phyloP scores from a whole-genome alignment of 148 eudicot species.

The Polygonum maritimum region DNA sequence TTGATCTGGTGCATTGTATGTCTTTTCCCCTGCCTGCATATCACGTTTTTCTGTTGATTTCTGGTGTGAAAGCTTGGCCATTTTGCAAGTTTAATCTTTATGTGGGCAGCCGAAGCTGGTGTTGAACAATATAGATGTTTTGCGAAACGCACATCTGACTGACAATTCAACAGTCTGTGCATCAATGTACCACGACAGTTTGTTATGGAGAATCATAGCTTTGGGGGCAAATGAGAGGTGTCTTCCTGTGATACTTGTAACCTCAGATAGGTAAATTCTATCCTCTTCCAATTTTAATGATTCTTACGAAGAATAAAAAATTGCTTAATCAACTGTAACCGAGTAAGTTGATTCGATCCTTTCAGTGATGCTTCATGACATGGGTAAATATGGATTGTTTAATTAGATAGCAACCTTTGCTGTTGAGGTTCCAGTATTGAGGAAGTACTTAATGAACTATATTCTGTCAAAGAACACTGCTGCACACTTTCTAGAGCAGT shows the following conservation, averaged over 20 bases:
- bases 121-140: conserved; percentile 80
- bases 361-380: neutral
- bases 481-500: neutral
- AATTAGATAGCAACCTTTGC: neutral
- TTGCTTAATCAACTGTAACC: too few species aligned
- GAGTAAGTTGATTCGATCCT: neutral
- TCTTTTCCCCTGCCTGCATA: neutral
- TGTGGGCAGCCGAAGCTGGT: conserved; percentile 83
- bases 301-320: neutral
- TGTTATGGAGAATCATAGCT: conserved; percentile 82
- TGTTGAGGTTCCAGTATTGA: neutral
- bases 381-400: neutral
- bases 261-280: conserved; percentile 74
- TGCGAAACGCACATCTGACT: conserved; percentile 51
- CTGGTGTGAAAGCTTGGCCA: neutral
- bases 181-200: conserved; percentile 84
- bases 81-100: neutral
- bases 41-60: neutral
- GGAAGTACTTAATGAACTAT: neutral
- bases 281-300: neutral
- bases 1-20: neutral
- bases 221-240: conserved; percentile 88
- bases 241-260: conserved; percentile 73
- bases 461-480: neutral
- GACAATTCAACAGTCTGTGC: conserved; percentile 60